Base-by-base conservation (phyloP, 2,329 filamentous ascomycete species). In the Penicillium rolfsii region DNA sequence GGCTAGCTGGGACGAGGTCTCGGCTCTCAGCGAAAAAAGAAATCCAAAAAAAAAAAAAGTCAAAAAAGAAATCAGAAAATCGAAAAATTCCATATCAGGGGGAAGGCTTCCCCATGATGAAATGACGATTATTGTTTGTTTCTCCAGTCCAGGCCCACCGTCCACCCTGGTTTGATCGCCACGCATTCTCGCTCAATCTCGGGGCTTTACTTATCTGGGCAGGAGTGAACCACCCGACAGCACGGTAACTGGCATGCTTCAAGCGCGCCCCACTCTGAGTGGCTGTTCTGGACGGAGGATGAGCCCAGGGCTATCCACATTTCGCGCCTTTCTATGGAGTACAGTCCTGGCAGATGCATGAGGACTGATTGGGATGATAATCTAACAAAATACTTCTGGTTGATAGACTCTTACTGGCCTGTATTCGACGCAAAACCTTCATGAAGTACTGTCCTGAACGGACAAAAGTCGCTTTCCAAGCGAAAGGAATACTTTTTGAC, bases 171-270 rank as follows among this genome's bases (percentile, higher is more conserved):
- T 30, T 43, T 43, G 45, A 26, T 55, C 45, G 38, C 22, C 36
- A 28, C 35, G 19, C 46, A 33, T 26, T 35, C 28, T 22, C 28
- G n/a, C 24, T 50, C 30, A 19, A 35, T 35, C 43, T 56, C 52
- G 52, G 36, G 19, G 28, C 1, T 30, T 50, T 52, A 26, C 58
- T 49, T 26, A 50, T 30, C 52, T 56, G 55, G 58, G 58, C 52
- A 60, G 55, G 58, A 60, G 52, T 43, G 45, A 33, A 22, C 14
- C 14, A 26, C 50, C 52, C 43, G 36, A 43, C 43, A 55, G 33
- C 43, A 28, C 22, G 52, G 24, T 26, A 53, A 30, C 36, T 2
- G 45, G 45, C 46, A 41, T 45, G 36, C 45, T 52, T 59, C 45
- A 35, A 36, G 43, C n/a, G 38, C 45, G 22, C 58, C 36, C 46